Evolutionary conservation across 164 flowering plant species (phyloP), one percentile per base, ranked within the genome.

Genomic region (Chloranthus sessilifolius): DNA sequence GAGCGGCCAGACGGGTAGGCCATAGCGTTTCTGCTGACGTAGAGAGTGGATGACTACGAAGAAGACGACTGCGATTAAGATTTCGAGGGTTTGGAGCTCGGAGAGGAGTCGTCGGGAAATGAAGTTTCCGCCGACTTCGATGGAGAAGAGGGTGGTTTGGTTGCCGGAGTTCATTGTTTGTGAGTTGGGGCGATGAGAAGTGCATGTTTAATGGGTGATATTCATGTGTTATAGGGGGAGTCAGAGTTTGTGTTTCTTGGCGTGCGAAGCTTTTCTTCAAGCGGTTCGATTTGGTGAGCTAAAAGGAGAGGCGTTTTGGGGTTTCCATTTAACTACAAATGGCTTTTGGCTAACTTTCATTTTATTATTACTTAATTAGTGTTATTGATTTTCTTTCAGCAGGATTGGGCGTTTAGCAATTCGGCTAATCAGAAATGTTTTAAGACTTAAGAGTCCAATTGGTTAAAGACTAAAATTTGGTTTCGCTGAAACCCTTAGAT

Each of bases 1-100:
- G 16, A 92, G 19, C 0, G 99, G 99, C 99, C 99, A 88, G 1
- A 68, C 61, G 0, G 94, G 75, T 6, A 88, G 66, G 14, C 98
- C 98, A 0, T 75, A 67, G 0, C 52, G 66, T 38, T 60, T 76
- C 48, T 53, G 48, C 51, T 87, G 85, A 59, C 92, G 57, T 6
- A 88, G 53, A 7, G 83, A 61, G 47, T 75, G 72, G 25, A 92
- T 80, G 15, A 52, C 58, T 0, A 86, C 21, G 48, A 88, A 92
- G 17, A 82, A 76, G 0, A 50, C 23, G 4, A 77, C 4, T 0
- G 98, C 84, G 1, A 78, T 1, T 4, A 79, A 7, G 12, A 91
- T 48, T 66, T 88, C 98, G 0, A 83, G 3, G 5, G 58, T 14
- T 27, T 78, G 89, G 7, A 85, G 16, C 27, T 87, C 80, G 0